Conservation (phyloP, 2,329 filamentous ascomycete species). For the Paracoccidioides brasiliensis region DNA sequence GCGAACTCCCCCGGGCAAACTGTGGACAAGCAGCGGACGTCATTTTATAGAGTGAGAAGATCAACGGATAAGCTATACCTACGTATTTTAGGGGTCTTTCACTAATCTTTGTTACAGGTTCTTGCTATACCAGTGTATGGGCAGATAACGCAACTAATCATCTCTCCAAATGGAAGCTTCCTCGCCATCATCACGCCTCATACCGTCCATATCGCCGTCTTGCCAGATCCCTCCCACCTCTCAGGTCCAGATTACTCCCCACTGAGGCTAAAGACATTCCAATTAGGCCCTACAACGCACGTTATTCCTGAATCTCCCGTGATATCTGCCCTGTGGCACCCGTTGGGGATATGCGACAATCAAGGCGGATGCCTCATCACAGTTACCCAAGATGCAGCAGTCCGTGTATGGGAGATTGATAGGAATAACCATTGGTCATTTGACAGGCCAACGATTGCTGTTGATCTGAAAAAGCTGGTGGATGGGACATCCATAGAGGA, state of each 20-base stretch:
- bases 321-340: slow-evolving; percentile 80
- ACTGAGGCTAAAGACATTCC: slow-evolving; percentile 73
- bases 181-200: slow-evolving; percentile 78
- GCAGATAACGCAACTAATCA: slow-evolving; percentile 69
- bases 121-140: slow-evolving; percentile 52
- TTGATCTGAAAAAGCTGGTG: slow-evolving; percentile 79
- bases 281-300: slow-evolving; percentile 83
- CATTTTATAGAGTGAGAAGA: not conserved
- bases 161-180: slow-evolving; percentile 70
- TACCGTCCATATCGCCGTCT: slow-evolving; percentile 74
- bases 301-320: slow-evolving; percentile 74
- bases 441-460: slow-evolving; percentile 64
- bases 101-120: slow-evolving; percentile 33
- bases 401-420: slow-evolving; percentile 82
- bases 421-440: slow-evolving; percentile 77
- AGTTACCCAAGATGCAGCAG: slow-evolving; percentile 73
- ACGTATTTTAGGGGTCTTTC: too few species aligned
- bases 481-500: slow-evolving; percentile 72
- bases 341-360: slow-evolving; percentile 53
- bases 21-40: not conserved
- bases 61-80: not conserved
- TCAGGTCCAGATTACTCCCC: slow-evolving; percentile 53
- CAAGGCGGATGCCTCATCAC: slow-evolving; percentile 74
- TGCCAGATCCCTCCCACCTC: slow-evolving; percentile 69
- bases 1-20: not conserved